These are phyloP conservation scores for Euphrasia confusa DNA, from an alignment of 257 asterid species.

Conservation along the genomic window DNA sequence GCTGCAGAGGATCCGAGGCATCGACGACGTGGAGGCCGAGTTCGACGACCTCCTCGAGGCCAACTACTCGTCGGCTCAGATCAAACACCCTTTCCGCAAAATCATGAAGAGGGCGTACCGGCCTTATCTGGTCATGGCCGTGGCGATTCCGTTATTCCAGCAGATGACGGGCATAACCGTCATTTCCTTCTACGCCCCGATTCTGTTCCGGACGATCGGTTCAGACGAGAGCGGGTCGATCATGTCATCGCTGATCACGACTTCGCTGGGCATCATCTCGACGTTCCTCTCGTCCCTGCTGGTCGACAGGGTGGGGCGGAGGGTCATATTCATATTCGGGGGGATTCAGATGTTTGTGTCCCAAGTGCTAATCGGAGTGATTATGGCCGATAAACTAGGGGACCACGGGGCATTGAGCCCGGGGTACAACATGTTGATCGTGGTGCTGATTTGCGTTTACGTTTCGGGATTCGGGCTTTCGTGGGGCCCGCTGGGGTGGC, in stretches of 20 bases:
- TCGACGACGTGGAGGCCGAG: constrained; percentile 27
- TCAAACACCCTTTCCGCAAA: constrained; percentile 23
- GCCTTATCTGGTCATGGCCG: constrained; percentile 34
- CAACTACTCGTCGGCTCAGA: constrained; percentile 13
- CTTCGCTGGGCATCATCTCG: neutral
- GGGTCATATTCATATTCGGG: constrained; percentile 20
- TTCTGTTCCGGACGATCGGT: constrained; percentile 33
- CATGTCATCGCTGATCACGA: constrained; percentile 12
- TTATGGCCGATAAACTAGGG: constrained; percentile 27
- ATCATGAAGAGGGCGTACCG: constrained; percentile 22
- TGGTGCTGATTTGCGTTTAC: constrained; percentile 27
- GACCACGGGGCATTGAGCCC: constrained; percentile 28
- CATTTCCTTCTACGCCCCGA: constrained; percentile 33
- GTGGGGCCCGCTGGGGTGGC: constrained; percentile 41
- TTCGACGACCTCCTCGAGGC: constrained; percentile 29
- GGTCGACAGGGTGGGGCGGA: constrained; percentile 22
- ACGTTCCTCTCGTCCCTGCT: constrained; percentile 13
- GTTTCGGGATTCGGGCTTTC: constrained; percentile 30
- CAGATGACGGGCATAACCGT: constrained; percentile 34
- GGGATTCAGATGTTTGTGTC: constrained; percentile 28
- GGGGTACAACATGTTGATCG: constrained; percentile 2
- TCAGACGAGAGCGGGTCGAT: constrained; percentile 25
- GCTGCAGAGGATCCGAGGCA: constrained; percentile 28
- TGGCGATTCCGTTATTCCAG: constrained; percentile 32
- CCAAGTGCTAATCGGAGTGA: constrained; percentile 22